Evolutionary conservation across 768 basidiomycete species (phyloP), one percentile per base, ranked within the genome.

Genomic region (Lentinula sp.): DNA sequence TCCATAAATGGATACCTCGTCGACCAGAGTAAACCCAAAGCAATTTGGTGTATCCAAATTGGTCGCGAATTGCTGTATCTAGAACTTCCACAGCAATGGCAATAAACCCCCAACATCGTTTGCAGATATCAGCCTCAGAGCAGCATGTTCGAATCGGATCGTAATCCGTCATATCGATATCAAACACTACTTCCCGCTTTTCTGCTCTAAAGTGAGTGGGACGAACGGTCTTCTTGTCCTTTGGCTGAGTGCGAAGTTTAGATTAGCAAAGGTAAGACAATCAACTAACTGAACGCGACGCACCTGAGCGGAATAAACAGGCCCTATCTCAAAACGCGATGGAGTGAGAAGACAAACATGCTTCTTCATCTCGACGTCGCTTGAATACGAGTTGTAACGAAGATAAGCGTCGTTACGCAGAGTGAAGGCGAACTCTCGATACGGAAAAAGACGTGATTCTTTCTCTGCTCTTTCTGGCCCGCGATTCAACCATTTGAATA

Each of bases 131-230:
- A 49, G 94, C 92, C 52, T 85, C 91, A 12, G 87, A 86, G 76
- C 97, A 98, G 74, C 97, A 99, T 0, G 95, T 98, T 52, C 97
- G 87, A 68, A 98, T 84, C 49, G 87, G 79, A 71, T 99, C 96
- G 75, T 98, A 99, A 75, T 99, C 97, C 15, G 97, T 96, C 97
- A 99, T 98, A 74, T 99, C 97, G 71, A 99, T 98, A 85, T 99
- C 97, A 71, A 99, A 97, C 0, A 98, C 96, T 46, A 99, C 87
- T 71, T 98, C 97, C 61, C 97, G 88, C 64, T 85, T 83, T 37
- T 84, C 71, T 0, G 97, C 94, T 48, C 81, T 78, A 65, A 98
- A 87, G n/a, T 87, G 77, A 10, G 85, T 85, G 9, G 76, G 67
- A 6, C 79, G 75, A 15, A 93, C 79, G 0, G 91, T 88, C 69